Conservation (phyloP, 2,329 filamentous ascomycete species). For the Cordyceps tenuipes region DNA sequence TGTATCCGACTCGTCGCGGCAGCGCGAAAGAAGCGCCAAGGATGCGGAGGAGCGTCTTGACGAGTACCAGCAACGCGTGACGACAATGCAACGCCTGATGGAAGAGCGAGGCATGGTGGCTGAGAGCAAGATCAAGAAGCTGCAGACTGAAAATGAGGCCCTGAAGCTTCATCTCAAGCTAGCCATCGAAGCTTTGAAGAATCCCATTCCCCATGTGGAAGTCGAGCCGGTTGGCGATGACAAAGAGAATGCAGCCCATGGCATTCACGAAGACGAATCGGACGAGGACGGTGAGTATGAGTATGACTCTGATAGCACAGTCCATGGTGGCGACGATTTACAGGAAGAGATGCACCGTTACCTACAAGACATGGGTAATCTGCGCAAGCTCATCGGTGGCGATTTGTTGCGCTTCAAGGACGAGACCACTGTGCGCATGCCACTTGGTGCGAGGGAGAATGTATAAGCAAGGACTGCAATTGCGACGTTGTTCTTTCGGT, state of each 20-base stretch:
- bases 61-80: slow-evolving; percentile 87
- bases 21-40: slow-evolving; percentile 67
- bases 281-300: slow-evolving; percentile 52
- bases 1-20: slow-evolving; percentile 50
- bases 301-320: slow-evolving; percentile 38
- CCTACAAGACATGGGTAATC: slow-evolving; percentile 73
- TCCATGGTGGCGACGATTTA: slow-evolving; percentile 52
- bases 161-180: slow-evolving; percentile 80
- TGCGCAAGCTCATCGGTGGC: slow-evolving; percentile 55
- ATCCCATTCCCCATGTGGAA: slow-evolving; percentile 66
- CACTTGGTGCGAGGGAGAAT: slow-evolving; percentile 38
- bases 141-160: slow-evolving; percentile 86
- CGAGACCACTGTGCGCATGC: slow-evolving; percentile 47
- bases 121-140: slow-evolving; percentile 85
- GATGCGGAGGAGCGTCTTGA: slow-evolving; percentile 78
- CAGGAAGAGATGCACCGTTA: slow-evolving; percentile 81
- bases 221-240: slow-evolving; percentile 22
- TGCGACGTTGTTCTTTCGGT: not conserved
- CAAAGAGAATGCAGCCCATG: slow-evolving; percentile 24
- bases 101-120: slow-evolving; percentile 85
- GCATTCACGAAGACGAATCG: slow-evolving; percentile 29
- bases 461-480: slow-evolving; percentile 17
- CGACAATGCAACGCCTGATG: slow-evolving; percentile 89
- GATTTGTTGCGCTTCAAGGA: slow-evolving; percentile 64
- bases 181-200: slow-evolving; percentile 77